Conservation (phyloP, 2,329 filamentous ascomycete species). For the Rosellinia necatrix region DNA sequence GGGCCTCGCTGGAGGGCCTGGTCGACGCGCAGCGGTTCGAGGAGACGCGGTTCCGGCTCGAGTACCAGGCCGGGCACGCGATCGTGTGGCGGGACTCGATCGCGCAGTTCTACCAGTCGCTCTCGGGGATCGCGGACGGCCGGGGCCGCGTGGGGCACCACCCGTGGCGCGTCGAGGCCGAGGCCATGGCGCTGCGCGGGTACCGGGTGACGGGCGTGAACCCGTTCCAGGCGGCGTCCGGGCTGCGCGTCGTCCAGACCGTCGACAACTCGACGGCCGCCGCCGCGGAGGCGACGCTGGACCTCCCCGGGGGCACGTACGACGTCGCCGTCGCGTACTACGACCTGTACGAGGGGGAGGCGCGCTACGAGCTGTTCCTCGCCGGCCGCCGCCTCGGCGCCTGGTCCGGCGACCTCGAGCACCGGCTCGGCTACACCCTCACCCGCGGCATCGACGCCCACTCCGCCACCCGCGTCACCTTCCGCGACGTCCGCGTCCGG, state of each 20-base stretch:
- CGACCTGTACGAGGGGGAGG: conserved; percentile 62
- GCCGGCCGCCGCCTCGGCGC: conserved; percentile 56
- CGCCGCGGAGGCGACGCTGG: conserved; percentile 51
- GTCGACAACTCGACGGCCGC: conserved; percentile 55
- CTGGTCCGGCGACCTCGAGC: conserved; percentile 66
- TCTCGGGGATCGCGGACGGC: conserved; percentile 64
- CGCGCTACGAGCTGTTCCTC: conserved; percentile 60
- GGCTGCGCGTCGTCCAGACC: conserved; percentile 60
- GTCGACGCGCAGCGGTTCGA: conserved; percentile 65
- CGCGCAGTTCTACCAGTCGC: conserved; percentile 65
- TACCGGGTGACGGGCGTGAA: conserved; percentile 59
- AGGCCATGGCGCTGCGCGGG: conserved; percentile 64
- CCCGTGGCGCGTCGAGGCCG: conserved; percentile 70
- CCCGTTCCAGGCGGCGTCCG: conserved; percentile 65
- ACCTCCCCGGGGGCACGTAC: conserved; percentile 59
- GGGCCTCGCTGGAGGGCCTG: conserved; percentile 58
- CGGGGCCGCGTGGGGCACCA: conserved; percentile 62
- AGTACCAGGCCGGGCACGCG: conserved; percentile 70
- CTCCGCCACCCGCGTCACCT: conserved; percentile 66
- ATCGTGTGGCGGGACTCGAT: conserved; percentile 74
- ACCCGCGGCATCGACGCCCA: conserved; percentile 67
- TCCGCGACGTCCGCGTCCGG: conserved; percentile 32
- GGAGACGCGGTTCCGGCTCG: conserved; percentile 61
- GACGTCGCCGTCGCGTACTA: conserved; percentile 70
- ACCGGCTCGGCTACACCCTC: conserved; percentile 61